phyloP scores from a whole-genome alignment of 139 green algal species.

The Desmodesmus armatus region DNA sequence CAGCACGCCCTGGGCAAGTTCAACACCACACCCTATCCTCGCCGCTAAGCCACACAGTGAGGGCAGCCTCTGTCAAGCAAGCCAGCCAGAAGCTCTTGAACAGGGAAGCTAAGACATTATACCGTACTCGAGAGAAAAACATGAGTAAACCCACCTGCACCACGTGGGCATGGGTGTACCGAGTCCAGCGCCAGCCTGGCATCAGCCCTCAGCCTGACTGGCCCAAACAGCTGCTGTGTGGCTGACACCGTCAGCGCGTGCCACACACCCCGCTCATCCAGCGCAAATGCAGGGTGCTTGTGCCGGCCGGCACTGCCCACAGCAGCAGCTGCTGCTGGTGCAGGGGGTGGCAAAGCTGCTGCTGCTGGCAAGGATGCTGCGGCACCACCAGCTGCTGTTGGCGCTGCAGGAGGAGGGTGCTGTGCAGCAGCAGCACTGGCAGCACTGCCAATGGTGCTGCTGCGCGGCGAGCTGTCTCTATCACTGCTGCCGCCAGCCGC shows the following conservation, averaged over 20 bases:
- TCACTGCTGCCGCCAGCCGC: not conserved
- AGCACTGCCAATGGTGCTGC: too few species aligned
- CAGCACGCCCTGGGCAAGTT: too few species aligned
- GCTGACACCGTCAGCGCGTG: constrained; percentile 74
- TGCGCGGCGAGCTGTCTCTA: too few species aligned
- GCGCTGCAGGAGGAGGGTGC: too few species aligned
- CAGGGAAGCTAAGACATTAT: too few species aligned
- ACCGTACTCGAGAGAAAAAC: not conserved
- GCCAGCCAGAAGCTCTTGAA: too few species aligned
- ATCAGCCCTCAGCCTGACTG: constrained; percentile 72
- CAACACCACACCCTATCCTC: too few species aligned
- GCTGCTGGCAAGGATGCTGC: not conserved
- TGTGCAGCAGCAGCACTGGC: too few species aligned
- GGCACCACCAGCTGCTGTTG: too few species aligned
- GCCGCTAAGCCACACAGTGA: not conserved
- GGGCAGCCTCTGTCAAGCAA: too few species aligned
- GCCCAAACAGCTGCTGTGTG: constrained; percentile 82
- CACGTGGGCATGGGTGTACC: not conserved
- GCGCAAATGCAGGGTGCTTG: constrained; percentile 68
- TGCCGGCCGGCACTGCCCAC: not conserved
- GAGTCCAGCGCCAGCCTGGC: constrained; percentile 69
- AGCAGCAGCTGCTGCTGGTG: constrained; percentile 14
- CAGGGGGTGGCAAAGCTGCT: not conserved
- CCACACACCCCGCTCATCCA: constrained; percentile 76
- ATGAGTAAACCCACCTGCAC: too few species aligned